These are phyloP conservation scores for Fusarium sambucinum DNA, from an alignment of 2,329 filamentous ascomycete genomes.

Conservation along the genomic window DNA sequence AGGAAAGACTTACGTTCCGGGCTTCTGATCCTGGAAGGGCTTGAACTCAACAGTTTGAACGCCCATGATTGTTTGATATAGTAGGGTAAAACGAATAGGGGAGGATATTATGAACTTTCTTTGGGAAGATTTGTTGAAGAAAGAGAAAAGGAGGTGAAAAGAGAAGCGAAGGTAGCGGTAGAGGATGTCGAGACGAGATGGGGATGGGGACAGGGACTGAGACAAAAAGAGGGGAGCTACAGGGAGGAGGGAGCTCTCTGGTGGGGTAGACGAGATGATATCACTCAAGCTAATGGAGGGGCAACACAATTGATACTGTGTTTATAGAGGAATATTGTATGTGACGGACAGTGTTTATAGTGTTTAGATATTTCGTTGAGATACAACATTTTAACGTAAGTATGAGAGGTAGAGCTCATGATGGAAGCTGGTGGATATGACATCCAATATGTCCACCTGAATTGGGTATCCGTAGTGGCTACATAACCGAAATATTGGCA, in stretches of 20 bases:
- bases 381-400: slow-evolving; percentile 16
- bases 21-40: slow-evolving; percentile 96
- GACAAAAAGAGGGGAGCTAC: slow-evolving; percentile 47
- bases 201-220: slow-evolving; percentile 17
- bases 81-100: slow-evolving; percentile 8
- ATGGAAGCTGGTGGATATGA: slow-evolving; percentile 14
- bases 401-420: slow-evolving; percentile 21
- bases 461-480: no score
- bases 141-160: slow-evolving; percentile 16
- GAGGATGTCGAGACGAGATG: slow-evolving; percentile 22
- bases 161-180: slow-evolving; percentile 22
- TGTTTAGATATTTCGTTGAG: slow-evolving; percentile 11
- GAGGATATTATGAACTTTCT: neutral
- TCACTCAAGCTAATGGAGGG: slow-evolving; percentile 49
- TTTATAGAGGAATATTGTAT: fast-evolving
- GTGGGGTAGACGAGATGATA: slow-evolving; percentile 47
- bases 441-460: neutral
- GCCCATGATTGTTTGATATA: slow-evolving; percentile 67
- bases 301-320: slow-evolving; percentile 45
- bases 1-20: slow-evolving; percentile 80
- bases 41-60: slow-evolving; percentile 82
- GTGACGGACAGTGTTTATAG: slow-evolving; percentile 27
- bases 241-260: slow-evolving; percentile 44
- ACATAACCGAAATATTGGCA: neutral
- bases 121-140: slow-evolving; percentile 37